A percentile compares a stretch with the other conserved stretches of the same genome.
Conservation (phyloP, 1,284 basidiomycete genomes). For the Serendipita sp. region DNA sequence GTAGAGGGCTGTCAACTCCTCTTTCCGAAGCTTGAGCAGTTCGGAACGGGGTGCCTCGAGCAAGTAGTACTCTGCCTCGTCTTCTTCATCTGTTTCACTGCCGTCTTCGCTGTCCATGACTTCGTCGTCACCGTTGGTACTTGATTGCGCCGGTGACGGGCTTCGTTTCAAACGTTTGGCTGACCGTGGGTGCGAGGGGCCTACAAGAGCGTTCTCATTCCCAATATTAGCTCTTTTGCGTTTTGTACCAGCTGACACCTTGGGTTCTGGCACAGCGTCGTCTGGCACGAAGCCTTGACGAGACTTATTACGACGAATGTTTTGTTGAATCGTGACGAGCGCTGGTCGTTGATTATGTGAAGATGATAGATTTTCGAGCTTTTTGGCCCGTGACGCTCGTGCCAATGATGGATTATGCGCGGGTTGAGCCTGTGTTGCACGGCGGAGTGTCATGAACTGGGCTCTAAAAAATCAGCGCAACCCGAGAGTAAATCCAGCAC, state of each 20-base stretch:
- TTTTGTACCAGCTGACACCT: background rate
- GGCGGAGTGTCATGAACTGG: background rate
- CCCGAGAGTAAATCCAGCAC: background rate
- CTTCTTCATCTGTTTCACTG: background rate
- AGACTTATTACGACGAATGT: conserved; percentile 3
- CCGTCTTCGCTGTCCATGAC: background rate
- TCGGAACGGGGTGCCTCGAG: background rate
- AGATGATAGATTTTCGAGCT: background rate
- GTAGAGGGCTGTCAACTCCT: background rate
- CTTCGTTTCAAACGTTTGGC: background rate
- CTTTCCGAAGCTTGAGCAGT: background rate
- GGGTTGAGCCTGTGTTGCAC: background rate
- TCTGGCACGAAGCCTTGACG: conserved; percentile 2
- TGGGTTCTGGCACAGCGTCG: background rate
- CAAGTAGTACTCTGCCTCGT: background rate
- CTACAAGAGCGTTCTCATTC: background rate
- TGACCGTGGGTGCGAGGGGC: background rate
- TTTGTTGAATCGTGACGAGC: conserved; percentile 3
- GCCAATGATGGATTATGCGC: background rate
- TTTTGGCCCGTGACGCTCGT: background rate
- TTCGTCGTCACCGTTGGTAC: background rate
- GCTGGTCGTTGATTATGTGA: background rate
- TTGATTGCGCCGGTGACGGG: background rate
- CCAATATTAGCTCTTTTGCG: background rate
- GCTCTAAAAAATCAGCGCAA: background rate